A percentile compares a stretch with the other conserved stretches of the same genome.
Conservation (phyloP, 1,284 basidiomycete species). For the Coniferiporia weirii region DNA sequence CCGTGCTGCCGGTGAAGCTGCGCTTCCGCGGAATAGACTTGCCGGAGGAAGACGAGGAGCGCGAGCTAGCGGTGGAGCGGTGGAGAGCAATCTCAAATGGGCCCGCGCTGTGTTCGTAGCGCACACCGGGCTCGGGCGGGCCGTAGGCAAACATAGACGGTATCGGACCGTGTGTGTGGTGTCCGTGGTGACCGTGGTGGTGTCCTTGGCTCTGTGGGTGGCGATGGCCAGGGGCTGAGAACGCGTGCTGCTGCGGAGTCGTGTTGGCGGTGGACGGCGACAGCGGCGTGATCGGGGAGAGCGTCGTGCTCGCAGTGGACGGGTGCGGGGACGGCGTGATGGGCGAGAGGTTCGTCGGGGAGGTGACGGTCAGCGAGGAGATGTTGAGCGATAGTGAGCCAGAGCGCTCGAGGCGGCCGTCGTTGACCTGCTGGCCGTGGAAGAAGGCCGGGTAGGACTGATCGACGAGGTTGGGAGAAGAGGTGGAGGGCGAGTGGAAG, state of each 20-base stretch:
- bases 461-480: conserved; percentile 28
- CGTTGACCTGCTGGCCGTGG: conserved; percentile 24
- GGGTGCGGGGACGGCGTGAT: conserved; percentile 31
- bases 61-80: conserved; percentile 19
- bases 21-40: conserved; percentile 55
- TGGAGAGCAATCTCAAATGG: background rate
- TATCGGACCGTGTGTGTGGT: background rate
- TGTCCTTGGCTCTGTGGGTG: conserved; percentile 23
- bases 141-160: conserved; percentile 13
- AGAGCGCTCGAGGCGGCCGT: conserved; percentile 24
- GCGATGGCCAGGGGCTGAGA: conserved; percentile 27
- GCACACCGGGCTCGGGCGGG: conserved; percentile 12
- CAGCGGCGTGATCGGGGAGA: conserved; percentile 56
- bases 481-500: conserved; percentile 34
- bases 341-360: conserved; percentile 53
- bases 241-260: conserved; percentile 22
- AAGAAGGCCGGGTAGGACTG: background rate
- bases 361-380: conserved; percentile 55
- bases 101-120: conserved; percentile 4
- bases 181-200: conserved; percentile 19
- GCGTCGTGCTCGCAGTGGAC: conserved; percentile 26
- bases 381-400: conserved; percentile 58
- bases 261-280: conserved; percentile 40
- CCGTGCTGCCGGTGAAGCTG: conserved; percentile 39
- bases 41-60: conserved; percentile 38